Conservation (phyloP, 2,329 filamentous ascomycete species). For the Nothophaeocryptopus gaeumannii region DNA sequence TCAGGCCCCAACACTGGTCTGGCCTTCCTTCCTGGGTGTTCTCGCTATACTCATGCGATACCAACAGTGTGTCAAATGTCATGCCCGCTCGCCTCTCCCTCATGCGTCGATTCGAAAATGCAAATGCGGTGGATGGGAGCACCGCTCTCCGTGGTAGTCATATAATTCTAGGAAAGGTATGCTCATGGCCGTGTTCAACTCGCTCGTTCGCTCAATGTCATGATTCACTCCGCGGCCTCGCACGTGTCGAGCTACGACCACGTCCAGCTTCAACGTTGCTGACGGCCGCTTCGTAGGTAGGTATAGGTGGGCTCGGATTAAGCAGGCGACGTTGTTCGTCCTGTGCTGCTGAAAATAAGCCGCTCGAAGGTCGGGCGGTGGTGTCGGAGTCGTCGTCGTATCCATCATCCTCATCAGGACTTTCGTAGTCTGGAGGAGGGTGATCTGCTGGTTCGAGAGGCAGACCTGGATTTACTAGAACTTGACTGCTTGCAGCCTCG, state of each 20-base stretch:
- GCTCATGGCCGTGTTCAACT: too few species aligned
- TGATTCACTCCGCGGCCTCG: conserved; percentile 17
- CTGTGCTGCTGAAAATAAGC: conserved; percentile 13
- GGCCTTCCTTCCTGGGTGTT: too few species aligned
- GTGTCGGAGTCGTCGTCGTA: conserved; percentile 23
- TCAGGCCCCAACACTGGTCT: too few species aligned
- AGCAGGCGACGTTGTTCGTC: conserved; percentile 14
- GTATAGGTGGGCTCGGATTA: conserved; percentile 62
- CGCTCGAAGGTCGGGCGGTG: conserved; percentile 25
- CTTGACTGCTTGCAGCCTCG: conserved; percentile 21
- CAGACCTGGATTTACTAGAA: conserved; percentile 27
- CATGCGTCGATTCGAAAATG: too few species aligned
- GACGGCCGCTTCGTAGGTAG: conserved; percentile 77
- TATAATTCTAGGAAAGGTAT: too few species aligned
- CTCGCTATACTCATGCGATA: too few species aligned
- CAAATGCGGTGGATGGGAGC: too few species aligned
- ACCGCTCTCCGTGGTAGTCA: too few species aligned
- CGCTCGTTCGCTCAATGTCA: conserved; percentile 6
- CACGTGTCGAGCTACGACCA: conserved; percentile 28
- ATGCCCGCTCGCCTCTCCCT: too few species aligned
- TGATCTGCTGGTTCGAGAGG: conserved; percentile 34
- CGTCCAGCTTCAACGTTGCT: conserved; percentile 28
- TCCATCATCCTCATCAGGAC: conserved; percentile 36
- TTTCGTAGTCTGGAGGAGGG: conserved; percentile 50
- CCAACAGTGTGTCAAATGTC: too few species aligned